phyloP scores from a whole-genome alignment of 2,329 filamentous ascomycete species.

The Hymenoscyphus linearis region DNA sequence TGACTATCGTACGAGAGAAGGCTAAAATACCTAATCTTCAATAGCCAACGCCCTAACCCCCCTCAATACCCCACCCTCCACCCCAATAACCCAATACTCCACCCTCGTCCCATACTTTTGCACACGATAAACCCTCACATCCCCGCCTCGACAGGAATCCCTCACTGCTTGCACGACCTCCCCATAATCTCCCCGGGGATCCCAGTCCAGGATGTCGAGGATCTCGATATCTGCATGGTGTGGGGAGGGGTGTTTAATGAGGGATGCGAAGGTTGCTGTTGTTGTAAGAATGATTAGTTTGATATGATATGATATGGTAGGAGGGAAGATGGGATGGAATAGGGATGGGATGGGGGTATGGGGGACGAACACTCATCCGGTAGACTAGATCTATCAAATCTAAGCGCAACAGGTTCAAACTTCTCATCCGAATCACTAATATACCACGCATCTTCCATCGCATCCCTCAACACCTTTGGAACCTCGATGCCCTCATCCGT shows the following conservation, averaged over 20 bases:
- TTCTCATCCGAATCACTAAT: constrained; percentile 80
- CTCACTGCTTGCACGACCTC: constrained; percentile 64
- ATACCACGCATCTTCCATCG: constrained; percentile 59
- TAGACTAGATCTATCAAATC: constrained; percentile 49
- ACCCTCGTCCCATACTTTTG: constrained; percentile 55
- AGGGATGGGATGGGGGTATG: constrained; percentile 2
- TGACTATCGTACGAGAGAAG: too few species aligned
- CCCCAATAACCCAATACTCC: constrained; percentile 75
- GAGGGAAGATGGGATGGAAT: not conserved
- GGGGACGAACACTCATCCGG: constrained; percentile 54
- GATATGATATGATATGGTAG: not conserved
- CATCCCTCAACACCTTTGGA: constrained; percentile 51
- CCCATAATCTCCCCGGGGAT: constrained; percentile 64
- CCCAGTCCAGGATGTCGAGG: constrained; percentile 66
- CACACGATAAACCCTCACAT: constrained; percentile 72
- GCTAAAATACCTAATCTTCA: too few species aligned
- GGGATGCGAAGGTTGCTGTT: constrained; percentile 62
- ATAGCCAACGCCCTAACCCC: constrained; percentile 74
- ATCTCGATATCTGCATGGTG: constrained; percentile 57
- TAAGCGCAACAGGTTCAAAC: constrained; percentile 70
- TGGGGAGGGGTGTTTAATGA: constrained; percentile 55
- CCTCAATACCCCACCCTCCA: constrained; percentile 59
- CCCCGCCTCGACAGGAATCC: constrained; percentile 57
- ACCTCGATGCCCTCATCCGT: constrained; percentile 51
- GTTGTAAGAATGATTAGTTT: not conserved